Conservation (phyloP, 441 rosid genomes). For the Euphorbia corollata region DNA sequence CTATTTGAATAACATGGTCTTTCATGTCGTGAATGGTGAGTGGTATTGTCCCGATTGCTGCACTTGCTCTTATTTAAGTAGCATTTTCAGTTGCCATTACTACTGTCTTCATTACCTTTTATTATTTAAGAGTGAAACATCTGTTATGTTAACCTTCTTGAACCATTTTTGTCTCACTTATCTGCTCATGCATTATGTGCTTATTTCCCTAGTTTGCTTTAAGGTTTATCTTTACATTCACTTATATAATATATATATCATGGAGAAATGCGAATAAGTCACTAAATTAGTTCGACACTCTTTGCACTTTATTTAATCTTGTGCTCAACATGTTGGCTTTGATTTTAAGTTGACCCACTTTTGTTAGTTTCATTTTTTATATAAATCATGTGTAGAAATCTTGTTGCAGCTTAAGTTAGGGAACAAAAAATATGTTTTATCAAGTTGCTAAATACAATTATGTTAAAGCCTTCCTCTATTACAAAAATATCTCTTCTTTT, state of each 20-base stretch:
- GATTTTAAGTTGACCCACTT: too few species aligned
- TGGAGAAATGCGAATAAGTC: too few species aligned
- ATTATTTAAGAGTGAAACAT: neutral
- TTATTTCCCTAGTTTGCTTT: neutral
- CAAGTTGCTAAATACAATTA: neutral
- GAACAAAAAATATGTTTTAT: neutral
- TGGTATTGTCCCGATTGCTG: neutral
- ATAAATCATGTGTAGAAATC: neutral
- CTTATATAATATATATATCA: too few species aligned
- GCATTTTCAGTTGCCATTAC: neutral
- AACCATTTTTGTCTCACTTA: neutral
- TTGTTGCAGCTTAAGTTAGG: too few species aligned
- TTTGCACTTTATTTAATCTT: too few species aligned
- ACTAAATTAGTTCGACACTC: too few species aligned
- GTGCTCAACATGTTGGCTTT: too few species aligned
- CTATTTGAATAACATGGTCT: constrained; percentile 59
- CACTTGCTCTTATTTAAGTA: neutral
- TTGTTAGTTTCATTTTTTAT: too few species aligned
- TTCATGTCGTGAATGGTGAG: constrained; percentile 59
- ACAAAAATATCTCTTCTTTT: neutral
- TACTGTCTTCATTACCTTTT: neutral
- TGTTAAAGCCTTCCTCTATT: neutral
- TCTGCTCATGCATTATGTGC: neutral
- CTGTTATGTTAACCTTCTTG: neutral
- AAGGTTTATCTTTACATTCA: neutral